phyloP scores from a whole-genome alignment of 805 yeast species.

The Metschnikowia lochheadii region DNA sequence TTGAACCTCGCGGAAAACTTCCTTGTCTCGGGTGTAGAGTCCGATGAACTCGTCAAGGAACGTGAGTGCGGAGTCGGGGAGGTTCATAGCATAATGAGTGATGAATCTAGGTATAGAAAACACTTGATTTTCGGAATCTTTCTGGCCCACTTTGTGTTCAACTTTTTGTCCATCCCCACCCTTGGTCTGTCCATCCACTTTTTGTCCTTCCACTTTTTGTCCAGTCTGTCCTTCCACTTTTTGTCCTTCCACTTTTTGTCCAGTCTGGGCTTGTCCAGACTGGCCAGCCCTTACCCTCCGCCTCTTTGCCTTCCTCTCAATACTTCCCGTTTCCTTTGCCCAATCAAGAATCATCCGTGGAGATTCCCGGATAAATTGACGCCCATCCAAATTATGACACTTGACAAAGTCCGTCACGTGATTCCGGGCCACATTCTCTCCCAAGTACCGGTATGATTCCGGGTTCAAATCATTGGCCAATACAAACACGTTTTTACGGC shows the following conservation, averaged over 20 bases:
- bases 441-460: conserved; percentile 68
- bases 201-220: too few relatives aligned
- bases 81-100: conserved; percentile 85
- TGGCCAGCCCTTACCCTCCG: conserved; percentile 21
- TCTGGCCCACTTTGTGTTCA: neutral
- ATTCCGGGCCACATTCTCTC: conserved; percentile 59
- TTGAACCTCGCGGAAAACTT: conserved; percentile 31
- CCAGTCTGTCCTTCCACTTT: too few relatives aligned
- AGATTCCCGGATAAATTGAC: conserved; percentile 67
- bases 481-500: conserved; percentile 72
- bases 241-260: too few relatives aligned
- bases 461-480: conserved; percentile 95
- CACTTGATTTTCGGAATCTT: neutral
- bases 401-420: conserved; percentile 56
- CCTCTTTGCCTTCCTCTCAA: conserved; percentile 36
- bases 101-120: conserved; percentile 49
- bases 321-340: conserved; percentile 28
- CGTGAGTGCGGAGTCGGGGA: conserved; percentile 88
- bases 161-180: neutral
- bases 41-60: conserved; percentile 79
- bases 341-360: conserved; percentile 49
- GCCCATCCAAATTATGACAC: conserved; percentile 75
- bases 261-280: too few relatives aligned
- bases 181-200: too few relatives aligned
- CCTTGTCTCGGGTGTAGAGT: conserved; percentile 46